Conservation (phyloP, 306 rosid genomes). For the Ziziphus jujuba region DNA sequence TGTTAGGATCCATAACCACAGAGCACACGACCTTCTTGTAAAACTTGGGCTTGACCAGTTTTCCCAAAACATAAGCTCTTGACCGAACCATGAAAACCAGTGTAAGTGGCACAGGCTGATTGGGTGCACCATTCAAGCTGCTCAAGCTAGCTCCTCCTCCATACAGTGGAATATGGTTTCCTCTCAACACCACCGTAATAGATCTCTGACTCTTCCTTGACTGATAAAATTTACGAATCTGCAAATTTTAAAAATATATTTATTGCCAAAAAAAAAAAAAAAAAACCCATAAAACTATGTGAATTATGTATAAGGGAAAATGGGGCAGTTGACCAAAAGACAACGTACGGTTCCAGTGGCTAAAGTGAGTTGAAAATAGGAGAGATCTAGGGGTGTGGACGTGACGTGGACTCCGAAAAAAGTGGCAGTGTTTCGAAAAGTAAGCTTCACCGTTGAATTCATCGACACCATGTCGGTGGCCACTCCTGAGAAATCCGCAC, state of each 20-base stretch:
- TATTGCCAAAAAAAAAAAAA: not conserved
- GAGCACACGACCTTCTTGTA: constrained; percentile 57
- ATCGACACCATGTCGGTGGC: constrained; percentile 73
- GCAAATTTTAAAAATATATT: constrained; percentile 12
- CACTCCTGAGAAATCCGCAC: constrained; percentile 79
- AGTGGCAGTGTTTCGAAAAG: constrained; percentile 75
- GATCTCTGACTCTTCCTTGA: constrained; percentile 72
- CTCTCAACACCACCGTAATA: constrained; percentile 42
- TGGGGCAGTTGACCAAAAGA: no score
- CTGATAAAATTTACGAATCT: constrained; percentile 64
- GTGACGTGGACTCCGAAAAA: constrained; percentile 86
- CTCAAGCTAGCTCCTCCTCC: constrained; percentile 77
- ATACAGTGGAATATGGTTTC: constrained; percentile 65
- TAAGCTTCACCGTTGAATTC: constrained; percentile 76
- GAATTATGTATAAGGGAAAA: no score
- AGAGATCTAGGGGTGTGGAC: constrained; percentile 66
- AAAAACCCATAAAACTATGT: not conserved
- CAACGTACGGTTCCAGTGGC: constrained; percentile 75
- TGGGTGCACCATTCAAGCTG: constrained; percentile 62
- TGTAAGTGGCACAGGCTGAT: constrained; percentile 47
- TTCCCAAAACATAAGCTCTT: constrained; percentile 72
- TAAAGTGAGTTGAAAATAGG: constrained; percentile 60
- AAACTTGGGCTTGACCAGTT: constrained; percentile 78
- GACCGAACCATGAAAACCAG: constrained; percentile 61
- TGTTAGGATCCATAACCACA: constrained; percentile 64